Conservation (phyloP, 208 protist genomes). For the Leishmania amazonensis region DNA sequence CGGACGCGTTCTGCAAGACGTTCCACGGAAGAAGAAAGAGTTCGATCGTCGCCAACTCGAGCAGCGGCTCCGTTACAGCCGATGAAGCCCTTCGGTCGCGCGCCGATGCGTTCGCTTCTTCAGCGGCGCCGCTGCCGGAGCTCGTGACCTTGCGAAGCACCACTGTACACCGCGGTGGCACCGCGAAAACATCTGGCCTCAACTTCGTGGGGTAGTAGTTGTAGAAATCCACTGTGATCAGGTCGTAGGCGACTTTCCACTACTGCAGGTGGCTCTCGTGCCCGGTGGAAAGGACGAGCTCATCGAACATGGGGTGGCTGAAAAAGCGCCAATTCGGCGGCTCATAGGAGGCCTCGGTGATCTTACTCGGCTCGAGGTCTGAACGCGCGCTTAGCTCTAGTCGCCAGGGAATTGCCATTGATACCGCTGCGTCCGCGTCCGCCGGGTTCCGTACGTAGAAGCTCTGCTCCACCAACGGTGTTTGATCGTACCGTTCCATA, state of each 20-base stretch:
- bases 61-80: neutral
- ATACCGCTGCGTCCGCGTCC: neutral
- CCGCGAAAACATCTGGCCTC: slow-evolving; percentile 42
- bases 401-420: slow-evolving; percentile 47
- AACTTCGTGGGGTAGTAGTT: slow-evolving; percentile 58
- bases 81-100: neutral
- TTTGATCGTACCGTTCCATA: slow-evolving; percentile 39
- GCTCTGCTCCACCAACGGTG: slow-evolving; percentile 27
- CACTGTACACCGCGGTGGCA: slow-evolving; percentile 47
- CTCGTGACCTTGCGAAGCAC: slow-evolving; percentile 12
- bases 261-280: slow-evolving; percentile 21
- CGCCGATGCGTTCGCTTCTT: slow-evolving; percentile 4
- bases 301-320: slow-evolving; percentile 70
- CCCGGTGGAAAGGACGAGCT: slow-evolving; percentile 34
- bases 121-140: neutral
- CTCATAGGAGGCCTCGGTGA: slow-evolving; percentile 37
- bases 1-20: slow-evolving; percentile 18
- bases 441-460: slow-evolving; percentile 36
- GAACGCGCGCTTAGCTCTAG: slow-evolving; percentile 44
- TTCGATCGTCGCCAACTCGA: slow-evolving; percentile 19
- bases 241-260: slow-evolving; percentile 30
- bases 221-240: slow-evolving; percentile 76
- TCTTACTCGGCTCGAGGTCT: slow-evolving; percentile 35
- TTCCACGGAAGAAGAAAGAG: slow-evolving; percentile 33
- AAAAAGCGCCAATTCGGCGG: slow-evolving; percentile 78